phyloP scores from a whole-genome alignment of 352 stramenopile genomes.

The Pythium sukuiense region DNA sequence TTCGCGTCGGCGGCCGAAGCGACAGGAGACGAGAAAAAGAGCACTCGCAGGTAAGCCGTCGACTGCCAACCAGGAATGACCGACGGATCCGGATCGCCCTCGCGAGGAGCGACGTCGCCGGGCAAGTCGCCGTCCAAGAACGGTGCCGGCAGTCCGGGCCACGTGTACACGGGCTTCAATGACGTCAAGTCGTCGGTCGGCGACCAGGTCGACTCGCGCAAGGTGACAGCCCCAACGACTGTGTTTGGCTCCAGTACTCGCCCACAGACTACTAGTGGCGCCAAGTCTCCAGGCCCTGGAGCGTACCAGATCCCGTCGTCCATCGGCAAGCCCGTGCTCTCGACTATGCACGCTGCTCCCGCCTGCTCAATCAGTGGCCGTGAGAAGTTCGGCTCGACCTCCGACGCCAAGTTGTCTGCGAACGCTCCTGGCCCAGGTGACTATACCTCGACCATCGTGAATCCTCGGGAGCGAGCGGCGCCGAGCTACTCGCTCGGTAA shows the following conservation, averaged over 20 bases:
- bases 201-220: constrained; percentile 74
- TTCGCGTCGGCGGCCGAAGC: not conserved
- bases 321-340: constrained; percentile 69
- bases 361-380: constrained; percentile 69
- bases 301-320: constrained; percentile 70
- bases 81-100: constrained; percentile 32
- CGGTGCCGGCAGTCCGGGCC: constrained; percentile 35
- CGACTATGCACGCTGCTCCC: constrained; percentile 55
- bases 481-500: constrained; percentile 78
- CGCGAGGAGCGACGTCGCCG: constrained; percentile 33
- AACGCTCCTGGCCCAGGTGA: constrained; percentile 64
- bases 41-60: constrained; percentile 1
- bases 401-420: constrained; percentile 42
- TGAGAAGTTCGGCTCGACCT: constrained; percentile 77
- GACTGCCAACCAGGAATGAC: constrained; percentile 14
- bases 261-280: constrained; percentile 42
- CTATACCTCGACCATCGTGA: constrained; percentile 65
- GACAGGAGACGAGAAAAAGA: constrained; percentile 17
- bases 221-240: constrained; percentile 58
- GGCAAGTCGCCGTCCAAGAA: constrained; percentile 39
- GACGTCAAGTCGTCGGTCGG: constrained; percentile 74
- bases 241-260: constrained; percentile 70
- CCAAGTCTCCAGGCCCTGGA: constrained; percentile 63
- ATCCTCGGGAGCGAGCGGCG: constrained; percentile 58
- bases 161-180: constrained; percentile 41